phyloP scores from a whole-genome alignment of 306 rosid species.

The Cucurbita pepo region DNA sequence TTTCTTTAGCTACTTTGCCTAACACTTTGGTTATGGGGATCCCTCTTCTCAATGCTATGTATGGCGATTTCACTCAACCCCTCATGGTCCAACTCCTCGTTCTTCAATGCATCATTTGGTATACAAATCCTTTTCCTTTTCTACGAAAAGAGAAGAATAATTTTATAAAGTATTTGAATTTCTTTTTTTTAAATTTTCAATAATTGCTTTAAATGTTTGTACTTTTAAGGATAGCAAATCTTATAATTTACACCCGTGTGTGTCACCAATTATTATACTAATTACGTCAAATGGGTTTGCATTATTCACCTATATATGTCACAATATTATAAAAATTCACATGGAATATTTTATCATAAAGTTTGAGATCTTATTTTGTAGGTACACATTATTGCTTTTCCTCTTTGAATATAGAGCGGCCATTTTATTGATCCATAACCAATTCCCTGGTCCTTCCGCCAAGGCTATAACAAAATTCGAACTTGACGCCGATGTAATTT shows the following conservation, averaged over 20 bases:
- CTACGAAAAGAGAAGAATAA: too few species aligned
- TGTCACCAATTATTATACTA: neutral
- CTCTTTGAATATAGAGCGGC: slow-evolving; percentile 34
- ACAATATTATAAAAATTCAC: neutral
- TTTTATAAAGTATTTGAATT: too few species aligned
- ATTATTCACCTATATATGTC: neutral
- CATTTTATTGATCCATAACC: slow-evolving; percentile 10
- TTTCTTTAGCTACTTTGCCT: neutral
- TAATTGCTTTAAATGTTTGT: neutral
- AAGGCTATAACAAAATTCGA: slow-evolving; percentile 20
- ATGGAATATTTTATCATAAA: neutral
- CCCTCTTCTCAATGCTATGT: neutral
- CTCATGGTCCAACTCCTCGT: neutral
- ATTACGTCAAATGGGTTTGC: neutral
- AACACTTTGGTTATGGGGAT: neutral
- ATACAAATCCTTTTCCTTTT: neutral
- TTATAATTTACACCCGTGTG: neutral
- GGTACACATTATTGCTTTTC: slow-evolving; percentile 30
- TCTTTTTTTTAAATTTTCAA: neutral
- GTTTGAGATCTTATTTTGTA: neutral
- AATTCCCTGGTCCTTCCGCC: slow-evolving; percentile 21
- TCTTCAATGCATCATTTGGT: neutral
- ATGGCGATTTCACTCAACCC: neutral
- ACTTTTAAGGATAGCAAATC: neutral
- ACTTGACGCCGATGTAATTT: slow-evolving; percentile 22